A percentile compares a stretch with the other conserved stretches of the same genome.
Conservation (phyloP, 345 rosid genomes). For the Citrus reticulata region DNA sequence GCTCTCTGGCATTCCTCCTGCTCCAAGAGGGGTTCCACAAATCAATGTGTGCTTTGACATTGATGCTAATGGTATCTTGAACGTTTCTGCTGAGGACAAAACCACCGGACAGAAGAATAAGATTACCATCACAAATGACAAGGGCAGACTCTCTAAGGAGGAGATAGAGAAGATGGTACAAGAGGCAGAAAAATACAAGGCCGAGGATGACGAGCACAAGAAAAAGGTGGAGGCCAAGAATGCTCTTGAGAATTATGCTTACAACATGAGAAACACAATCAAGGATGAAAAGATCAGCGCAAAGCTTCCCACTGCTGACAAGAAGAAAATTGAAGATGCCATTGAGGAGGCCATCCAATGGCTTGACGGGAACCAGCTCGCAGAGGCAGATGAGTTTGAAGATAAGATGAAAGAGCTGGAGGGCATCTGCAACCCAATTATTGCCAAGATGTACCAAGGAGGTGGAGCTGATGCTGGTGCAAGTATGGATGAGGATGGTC, state of each 20-base stretch:
- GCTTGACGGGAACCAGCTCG: constrained; percentile 51
- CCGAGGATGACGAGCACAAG: constrained; percentile 49
- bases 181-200: constrained; percentile 53
- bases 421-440: constrained; percentile 41
- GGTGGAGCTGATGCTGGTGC: constrained; percentile 26
- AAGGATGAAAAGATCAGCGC: constrained; percentile 49
- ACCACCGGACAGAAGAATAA: constrained; percentile 55
- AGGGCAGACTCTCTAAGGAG: constrained; percentile 51
- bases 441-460: constrained; percentile 42
- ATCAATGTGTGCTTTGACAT: constrained; percentile 39
- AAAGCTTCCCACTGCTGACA: constrained; percentile 40
- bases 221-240: constrained; percentile 55
- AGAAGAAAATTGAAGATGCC: constrained; percentile 37
- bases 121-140: constrained; percentile 55
- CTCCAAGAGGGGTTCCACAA: constrained; percentile 58
- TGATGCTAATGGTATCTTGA: constrained; percentile 46
- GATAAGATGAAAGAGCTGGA: constrained; percentile 52
- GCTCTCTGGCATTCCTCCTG: constrained; percentile 60
- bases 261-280: constrained; percentile 54
- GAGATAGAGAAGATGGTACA: constrained; percentile 57
- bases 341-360: constrained; percentile 44
- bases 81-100: constrained; percentile 50
- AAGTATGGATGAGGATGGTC: constrained; percentile 13
- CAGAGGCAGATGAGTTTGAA: constrained; percentile 42
- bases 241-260: constrained; percentile 42